Base-by-base conservation (phyloP, 441 rosid species). In the Biscutella auriculata region DNA sequence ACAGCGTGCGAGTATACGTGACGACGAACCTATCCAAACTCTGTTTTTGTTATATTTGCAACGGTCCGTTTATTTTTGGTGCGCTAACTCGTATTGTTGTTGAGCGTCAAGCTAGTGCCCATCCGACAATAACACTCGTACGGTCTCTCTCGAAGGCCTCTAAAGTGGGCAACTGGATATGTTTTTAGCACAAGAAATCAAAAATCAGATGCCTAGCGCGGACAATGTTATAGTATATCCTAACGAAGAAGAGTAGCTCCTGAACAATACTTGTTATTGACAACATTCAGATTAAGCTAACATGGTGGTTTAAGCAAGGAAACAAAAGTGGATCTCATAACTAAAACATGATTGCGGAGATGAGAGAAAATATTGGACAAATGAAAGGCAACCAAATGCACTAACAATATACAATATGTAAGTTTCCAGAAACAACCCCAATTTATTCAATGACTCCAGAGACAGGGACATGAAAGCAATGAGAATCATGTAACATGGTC, bases 221-320 rank as follows among this genome's bases (percentile, higher is more conserved):
- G n/a, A n/a, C n/a, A n/a, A n/a, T n/a, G n/a, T n/a, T n/a, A n/a
- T n/a, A n/a, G n/a, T n/a, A n/a, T n/a, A n/a, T n/a, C n/a, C n/a
- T n/a, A n/a, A n/a, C n/a, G n/a, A n/a, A n/a, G n/a, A n/a, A n/a
- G n/a, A n/a, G n/a, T n/a, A n/a, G n/a, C n/a, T n/a, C n/a, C n/a
- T n/a, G n/a, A n/a, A 66, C 98, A 92, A 25, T 92, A 92, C 70
- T 84, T 82, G 73, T 97, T 92, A 64, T 92, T 86, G 51, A 92
- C 94, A 16, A 95, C 98, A 43, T 86, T 86, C 2, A 97, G 98
- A 67, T 92, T 92, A 70, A 92, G 96, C 98, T 88, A 12, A n/a
- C 28, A 53, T 39, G 19, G 17, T 43, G 14, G 45, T 13, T 26
- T 8, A 61, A 16, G n/a, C 27, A 45, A 44, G 15, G 15, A 9